phyloP scores from a whole-genome alignment of 768 basidiomycete genomes.

The Xerocomellus amylosporus region DNA sequence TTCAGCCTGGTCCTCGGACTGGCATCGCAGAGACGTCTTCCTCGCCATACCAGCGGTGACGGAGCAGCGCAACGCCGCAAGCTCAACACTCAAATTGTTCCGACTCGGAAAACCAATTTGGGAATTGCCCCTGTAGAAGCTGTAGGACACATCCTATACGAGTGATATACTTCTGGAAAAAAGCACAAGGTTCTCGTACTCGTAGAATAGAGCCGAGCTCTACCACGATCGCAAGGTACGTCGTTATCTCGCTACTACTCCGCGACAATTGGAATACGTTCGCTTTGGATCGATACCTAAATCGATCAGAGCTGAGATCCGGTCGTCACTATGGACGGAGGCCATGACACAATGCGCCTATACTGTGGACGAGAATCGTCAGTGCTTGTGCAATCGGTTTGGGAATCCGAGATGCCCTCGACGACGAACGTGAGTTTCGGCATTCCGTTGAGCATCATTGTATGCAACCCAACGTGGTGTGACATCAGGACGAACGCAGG shows the following conservation, averaged over 20 bases:
- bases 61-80: neutral
- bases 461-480: neutral
- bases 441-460: neutral
- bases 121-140: conserved; percentile 11
- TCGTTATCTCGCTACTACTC: neutral
- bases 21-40: neutral
- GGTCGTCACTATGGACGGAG: neutral
- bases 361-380: neutral
- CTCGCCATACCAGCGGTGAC: conserved; percentile 4
- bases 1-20: neutral
- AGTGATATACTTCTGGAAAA: neutral
- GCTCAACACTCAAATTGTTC: neutral
- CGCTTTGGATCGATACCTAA: neutral
- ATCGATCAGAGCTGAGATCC: neutral
- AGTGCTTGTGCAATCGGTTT: neutral
- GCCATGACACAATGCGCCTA: too few relatives aligned
- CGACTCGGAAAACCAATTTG: conserved; percentile 5
- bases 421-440: neutral
- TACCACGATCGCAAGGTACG: neutral
- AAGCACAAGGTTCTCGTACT: neutral
- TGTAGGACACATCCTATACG: too few relatives aligned
- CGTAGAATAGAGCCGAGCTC: neutral
- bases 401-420: neutral
- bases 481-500: neutral
- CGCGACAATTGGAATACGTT: neutral